A percentile compares a stretch with the other conserved stretches of the same genome.
Conservation (phyloP, 371 early-diverging fungal species). For the Mortierella sp. region DNA sequence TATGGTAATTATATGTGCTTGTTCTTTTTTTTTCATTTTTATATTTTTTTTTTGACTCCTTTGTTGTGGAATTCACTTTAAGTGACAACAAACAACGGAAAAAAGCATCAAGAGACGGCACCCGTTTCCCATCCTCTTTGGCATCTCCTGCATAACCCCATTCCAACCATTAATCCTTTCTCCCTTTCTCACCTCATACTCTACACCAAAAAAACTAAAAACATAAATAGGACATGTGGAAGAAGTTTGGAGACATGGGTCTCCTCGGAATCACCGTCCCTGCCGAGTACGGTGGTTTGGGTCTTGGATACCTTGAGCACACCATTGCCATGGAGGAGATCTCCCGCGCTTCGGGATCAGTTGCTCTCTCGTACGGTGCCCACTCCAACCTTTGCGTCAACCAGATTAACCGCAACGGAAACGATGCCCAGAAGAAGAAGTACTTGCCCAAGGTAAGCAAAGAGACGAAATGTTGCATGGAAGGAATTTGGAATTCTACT, state of each 20-base stretch:
- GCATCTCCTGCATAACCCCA: neutral
- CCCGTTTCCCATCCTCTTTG: neutral
- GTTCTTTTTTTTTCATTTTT: neutral
- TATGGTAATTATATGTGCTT: constrained; percentile 61
- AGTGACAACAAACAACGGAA: neutral
- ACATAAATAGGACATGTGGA: constrained; percentile 90
- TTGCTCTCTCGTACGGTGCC: constrained; percentile 96
- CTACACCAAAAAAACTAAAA: neutral
- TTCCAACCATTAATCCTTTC: neutral
- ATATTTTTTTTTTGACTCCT: neutral
- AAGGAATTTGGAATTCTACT: constrained; percentile 7
- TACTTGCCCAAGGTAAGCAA: constrained; percentile 85
- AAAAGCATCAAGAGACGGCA: neutral
- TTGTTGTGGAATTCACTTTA: neutral
- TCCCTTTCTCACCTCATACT: neutral
- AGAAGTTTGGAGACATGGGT: constrained; percentile 97
- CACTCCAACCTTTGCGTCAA: constrained; percentile 98
- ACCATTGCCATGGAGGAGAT: constrained; percentile 96
- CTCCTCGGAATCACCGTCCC: constrained; percentile 93
- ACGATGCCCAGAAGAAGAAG: constrained; percentile 88
- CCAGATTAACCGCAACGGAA: constrained; percentile 96
- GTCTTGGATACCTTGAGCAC: constrained; percentile 94
- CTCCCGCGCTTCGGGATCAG: constrained; percentile 90
- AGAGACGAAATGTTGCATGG: neutral
- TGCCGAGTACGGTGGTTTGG: constrained; percentile 91